Evolutionary conservation across 2,329 filamentous ascomycete genomes (phyloP).

Genomic region (Lachnellula arida): DNA sequence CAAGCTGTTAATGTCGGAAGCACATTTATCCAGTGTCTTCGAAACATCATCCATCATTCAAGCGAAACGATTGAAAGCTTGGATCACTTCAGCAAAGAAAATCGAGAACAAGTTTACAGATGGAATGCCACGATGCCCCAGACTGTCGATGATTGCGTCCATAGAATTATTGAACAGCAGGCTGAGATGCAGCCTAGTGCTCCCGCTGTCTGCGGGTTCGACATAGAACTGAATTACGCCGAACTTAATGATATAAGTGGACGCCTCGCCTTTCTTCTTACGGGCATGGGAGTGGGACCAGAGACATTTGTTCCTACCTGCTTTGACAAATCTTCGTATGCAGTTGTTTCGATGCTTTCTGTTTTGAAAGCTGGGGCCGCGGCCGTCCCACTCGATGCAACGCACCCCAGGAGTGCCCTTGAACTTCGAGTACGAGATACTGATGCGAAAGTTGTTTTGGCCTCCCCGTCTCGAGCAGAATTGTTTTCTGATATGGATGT

Average conservation of each 20-base stretch:
- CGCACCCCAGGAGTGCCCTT: constrained; percentile 24
- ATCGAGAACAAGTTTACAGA: constrained; percentile 2
- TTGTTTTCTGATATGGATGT: neutral
- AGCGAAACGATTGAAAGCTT: constrained; percentile 1
- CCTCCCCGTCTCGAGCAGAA: neutral
- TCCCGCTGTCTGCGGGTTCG: constrained; percentile 25
- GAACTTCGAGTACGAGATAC: constrained; percentile 5
- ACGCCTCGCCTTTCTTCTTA: constrained; percentile 14
- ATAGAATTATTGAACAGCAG: constrained; percentile 2
- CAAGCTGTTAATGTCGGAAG: constrained; percentile 38
- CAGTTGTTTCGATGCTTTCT: constrained; percentile 24
- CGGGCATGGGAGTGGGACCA: constrained; percentile 12
- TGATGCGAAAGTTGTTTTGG: constrained; percentile 1
- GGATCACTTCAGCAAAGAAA: constrained; percentile 1
- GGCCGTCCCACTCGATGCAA: constrained; percentile 28
- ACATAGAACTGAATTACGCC: constrained; percentile 24
- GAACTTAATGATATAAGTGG: constrained; percentile 18
- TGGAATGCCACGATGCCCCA: constrained; percentile 1
- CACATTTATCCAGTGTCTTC: constrained; percentile 35
- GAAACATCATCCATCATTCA: constrained; percentile 24
- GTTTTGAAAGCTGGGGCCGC: constrained; percentile 24
- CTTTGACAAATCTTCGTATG: constrained; percentile 26
- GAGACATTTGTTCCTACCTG: constrained; percentile 20
- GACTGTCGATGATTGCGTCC: constrained; percentile 3
- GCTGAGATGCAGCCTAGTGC: neutral